phyloP scores from a whole-genome alignment of 2,329 filamentous ascomycete species.

The Coniochaeta pulveracea region DNA sequence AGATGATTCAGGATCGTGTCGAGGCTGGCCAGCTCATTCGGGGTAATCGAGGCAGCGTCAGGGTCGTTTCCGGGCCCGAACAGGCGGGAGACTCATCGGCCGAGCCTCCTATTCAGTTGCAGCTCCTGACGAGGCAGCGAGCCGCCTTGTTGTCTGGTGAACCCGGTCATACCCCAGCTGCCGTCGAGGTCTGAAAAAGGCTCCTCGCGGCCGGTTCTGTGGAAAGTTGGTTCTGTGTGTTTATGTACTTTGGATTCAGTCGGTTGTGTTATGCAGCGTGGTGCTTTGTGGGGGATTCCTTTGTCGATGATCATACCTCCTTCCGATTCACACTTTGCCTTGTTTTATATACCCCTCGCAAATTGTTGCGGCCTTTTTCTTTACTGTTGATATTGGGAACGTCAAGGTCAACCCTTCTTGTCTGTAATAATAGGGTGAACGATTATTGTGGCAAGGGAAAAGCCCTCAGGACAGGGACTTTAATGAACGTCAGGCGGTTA shows the following conservation, averaged over 20 bases:
- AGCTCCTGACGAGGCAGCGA: slow-evolving; percentile 14
- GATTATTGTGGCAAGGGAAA: no score
- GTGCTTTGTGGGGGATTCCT: slow-evolving; percentile 5
- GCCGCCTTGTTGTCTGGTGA: slow-evolving; percentile 14
- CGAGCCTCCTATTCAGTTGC: slow-evolving; percentile 16
- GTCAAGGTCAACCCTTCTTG: no score
- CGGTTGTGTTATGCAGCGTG: slow-evolving; percentile 11
- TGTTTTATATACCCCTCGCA: no score
- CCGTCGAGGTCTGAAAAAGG: no score
- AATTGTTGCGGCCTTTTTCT: no score
- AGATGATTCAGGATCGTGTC: slow-evolving; percentile 89
- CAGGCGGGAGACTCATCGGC: slow-evolving; percentile 21
- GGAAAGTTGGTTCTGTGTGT: slow-evolving; percentile 7
- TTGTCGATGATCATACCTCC: no score
- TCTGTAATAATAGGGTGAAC: no score
- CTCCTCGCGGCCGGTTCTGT: no score
- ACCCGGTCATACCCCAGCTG: no score
- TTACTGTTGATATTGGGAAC: no score
- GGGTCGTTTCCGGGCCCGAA: slow-evolving; percentile 33
- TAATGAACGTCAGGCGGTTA: no score
- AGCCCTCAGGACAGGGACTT: no score
- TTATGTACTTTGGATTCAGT: slow-evolving; percentile 7
- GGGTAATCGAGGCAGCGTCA: slow-evolving; percentile 54
- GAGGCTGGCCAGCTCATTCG: slow-evolving; percentile 64
- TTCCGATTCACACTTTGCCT: background rate